Percentiles rank a stretch among this genome's conserved stretches.
Conservation (phyloP, 1,284 basidiomycete genomes). For the Boletus subluridellus region DNA sequence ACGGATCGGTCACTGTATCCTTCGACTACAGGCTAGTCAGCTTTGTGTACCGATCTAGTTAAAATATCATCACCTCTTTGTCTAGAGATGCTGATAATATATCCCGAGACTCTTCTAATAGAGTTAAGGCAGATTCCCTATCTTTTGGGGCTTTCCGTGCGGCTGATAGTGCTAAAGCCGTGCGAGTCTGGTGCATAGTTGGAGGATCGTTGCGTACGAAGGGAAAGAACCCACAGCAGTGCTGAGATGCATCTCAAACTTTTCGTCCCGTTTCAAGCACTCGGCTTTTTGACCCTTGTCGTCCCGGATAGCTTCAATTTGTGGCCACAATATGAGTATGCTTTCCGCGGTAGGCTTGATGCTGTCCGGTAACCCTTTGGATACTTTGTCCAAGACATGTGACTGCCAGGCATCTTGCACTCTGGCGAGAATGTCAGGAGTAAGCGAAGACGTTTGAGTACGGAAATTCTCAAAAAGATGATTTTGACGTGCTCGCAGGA, state of each 20-base stretch:
- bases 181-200: constrained; percentile 39
- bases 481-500: constrained; percentile 82
- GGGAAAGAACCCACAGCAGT: constrained; percentile 55
- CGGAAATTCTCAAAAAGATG: constrained; percentile 72
- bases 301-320: constrained; percentile 45
- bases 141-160: constrained; percentile 44
- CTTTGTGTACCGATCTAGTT: not conserved
- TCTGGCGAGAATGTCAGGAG: constrained; percentile 56
- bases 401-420: constrained; percentile 62
- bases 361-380: constrained; percentile 51
- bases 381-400: constrained; percentile 61
- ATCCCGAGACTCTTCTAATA: constrained; percentile 75
- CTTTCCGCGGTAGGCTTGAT: constrained; percentile 47
- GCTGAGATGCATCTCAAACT: constrained; percentile 84
- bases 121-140: constrained; percentile 49
- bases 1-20: constrained; percentile 80
- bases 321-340: constrained; percentile 53
- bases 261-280: constrained; percentile 77
- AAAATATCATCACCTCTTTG: constrained; percentile 52
- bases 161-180: constrained; percentile 48
- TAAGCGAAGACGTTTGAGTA: constrained; percentile 53
- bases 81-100: constrained; percentile 74
- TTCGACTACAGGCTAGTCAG: constrained; percentile 53
- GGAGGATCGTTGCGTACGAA: constrained; percentile 15
- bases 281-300: constrained; percentile 66